phyloP scores from a whole-genome alignment of 768 basidiomycete genomes.

The Tricholoma bakamatsutake region DNA sequence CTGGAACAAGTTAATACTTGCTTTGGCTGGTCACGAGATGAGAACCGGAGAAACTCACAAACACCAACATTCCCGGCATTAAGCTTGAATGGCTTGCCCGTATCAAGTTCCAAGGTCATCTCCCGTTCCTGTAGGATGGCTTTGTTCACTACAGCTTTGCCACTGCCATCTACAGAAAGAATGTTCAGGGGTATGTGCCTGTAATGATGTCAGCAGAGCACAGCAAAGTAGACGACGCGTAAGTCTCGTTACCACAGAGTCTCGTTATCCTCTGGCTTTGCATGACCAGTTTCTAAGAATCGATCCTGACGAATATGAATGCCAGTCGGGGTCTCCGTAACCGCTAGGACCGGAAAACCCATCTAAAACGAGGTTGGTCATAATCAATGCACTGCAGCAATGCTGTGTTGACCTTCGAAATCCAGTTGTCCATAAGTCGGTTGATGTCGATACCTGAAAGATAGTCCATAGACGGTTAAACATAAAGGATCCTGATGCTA shows the following conservation, averaged over 20 bases:
- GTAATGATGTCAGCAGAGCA: conserved; percentile 2
- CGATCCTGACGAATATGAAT: conserved; percentile 85
- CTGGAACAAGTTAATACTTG: conserved; percentile 29
- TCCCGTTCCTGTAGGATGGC: conserved; percentile 66
- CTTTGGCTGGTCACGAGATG: neutral
- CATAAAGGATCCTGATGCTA: neutral
- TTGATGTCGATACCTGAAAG: conserved; percentile 57
- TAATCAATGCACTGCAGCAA: neutral
- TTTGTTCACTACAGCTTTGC: conserved; percentile 55
- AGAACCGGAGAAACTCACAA: conserved; percentile 46
- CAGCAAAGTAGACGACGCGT: neutral
- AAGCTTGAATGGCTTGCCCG: conserved; percentile 76
- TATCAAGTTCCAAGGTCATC: conserved; percentile 64
- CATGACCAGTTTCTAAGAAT: conserved; percentile 82
- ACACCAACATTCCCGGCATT: conserved; percentile 88
- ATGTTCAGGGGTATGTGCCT: conserved; percentile 83
- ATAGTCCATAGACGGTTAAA: neutral
- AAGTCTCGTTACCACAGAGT: conserved; percentile 63
- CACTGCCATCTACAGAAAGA: conserved; percentile 52
- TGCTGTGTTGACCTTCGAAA: conserved; percentile 50
- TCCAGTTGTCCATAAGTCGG: conserved; percentile 88
- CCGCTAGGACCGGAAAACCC: conserved; percentile 88
- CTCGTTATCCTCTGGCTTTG: conserved; percentile 76
- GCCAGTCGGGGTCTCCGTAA: conserved; percentile 67
- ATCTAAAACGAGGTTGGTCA: conserved; percentile 21